phyloP scores from a whole-genome alignment of 371 early-diverging fungal genomes.

The Syncephalastrum racemosum region DNA sequence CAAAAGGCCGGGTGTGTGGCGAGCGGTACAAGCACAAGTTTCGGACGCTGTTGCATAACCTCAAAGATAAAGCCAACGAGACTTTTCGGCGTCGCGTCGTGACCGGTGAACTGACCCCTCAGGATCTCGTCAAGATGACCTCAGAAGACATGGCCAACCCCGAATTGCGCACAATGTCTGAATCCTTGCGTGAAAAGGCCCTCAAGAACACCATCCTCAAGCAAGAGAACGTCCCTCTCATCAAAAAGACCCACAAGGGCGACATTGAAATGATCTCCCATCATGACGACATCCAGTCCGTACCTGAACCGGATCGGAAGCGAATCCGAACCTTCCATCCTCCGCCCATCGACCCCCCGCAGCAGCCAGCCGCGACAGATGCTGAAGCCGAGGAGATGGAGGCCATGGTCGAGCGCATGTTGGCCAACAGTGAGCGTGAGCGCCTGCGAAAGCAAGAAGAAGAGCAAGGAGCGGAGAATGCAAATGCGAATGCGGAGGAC shows the following conservation, averaged over 20 bases:
- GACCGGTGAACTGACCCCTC: slow-evolving; percentile 59
- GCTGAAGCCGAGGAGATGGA: too few species aligned
- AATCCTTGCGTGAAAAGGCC: slow-evolving; percentile 59
- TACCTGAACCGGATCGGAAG: neutral
- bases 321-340: slow-evolving; percentile 1
- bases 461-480: too few species aligned
- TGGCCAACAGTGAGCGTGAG: too few species aligned
- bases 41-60: slow-evolving; percentile 70
- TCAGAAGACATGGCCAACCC: slow-evolving; percentile 80
- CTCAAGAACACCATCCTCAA: slow-evolving; percentile 65
- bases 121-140: slow-evolving; percentile 68
- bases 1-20: slow-evolving; percentile 30
- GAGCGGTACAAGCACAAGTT: slow-evolving; percentile 75
- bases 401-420: too few species aligned
- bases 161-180: slow-evolving; percentile 61
- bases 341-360: neutral
- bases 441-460: too few species aligned
- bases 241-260: slow-evolving; percentile 79
- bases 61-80: slow-evolving; percentile 75
- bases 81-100: slow-evolving; percentile 66
- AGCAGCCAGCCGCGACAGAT: too few species aligned
- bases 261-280: slow-evolving; percentile 56
- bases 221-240: slow-evolving; percentile 50
- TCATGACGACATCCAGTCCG: slow-evolving; percentile 2
- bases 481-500: too few species aligned